Evolutionary conservation across 1,284 basidiomycete genomes (phyloP).

Genomic region (Moesziomyces sp.): DNA sequence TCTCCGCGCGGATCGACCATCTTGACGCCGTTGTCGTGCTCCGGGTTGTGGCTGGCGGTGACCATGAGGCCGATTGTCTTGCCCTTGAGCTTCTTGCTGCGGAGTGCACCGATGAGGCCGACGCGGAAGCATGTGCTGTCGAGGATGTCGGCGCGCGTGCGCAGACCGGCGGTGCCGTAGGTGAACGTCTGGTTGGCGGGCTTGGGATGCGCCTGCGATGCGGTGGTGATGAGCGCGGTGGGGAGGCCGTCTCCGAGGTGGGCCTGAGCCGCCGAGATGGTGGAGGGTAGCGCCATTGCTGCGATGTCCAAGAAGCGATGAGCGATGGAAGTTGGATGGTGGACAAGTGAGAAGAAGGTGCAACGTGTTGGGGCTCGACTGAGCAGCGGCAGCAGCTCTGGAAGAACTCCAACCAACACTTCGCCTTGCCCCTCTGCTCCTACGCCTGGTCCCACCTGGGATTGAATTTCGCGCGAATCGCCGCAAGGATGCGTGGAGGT

Average conservation of each 20-base stretch:
- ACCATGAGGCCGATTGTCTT: conserved; percentile 97
- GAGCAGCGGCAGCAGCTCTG: too few relatives aligned
- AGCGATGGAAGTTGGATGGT: neutral
- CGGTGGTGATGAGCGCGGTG: conserved; percentile 46
- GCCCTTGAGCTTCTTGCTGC: conserved; percentile 89
- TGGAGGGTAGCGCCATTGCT: conserved; percentile 46
- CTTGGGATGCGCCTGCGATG: conserved; percentile 69
- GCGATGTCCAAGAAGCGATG: neutral
- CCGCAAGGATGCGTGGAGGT: conserved; percentile 20
- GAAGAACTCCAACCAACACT: too few relatives aligned
- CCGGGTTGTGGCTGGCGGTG: conserved; percentile 98
- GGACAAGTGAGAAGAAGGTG: neutral
- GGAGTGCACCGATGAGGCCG: conserved; percentile 86
- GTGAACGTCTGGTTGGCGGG: conserved; percentile 73
- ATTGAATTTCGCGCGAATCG: conserved; percentile 1
- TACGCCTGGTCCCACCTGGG: neutral
- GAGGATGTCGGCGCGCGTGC: conserved; percentile 85
- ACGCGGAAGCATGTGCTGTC: conserved; percentile 93
- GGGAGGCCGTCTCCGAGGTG: conserved; percentile 50
- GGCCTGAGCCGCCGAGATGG: conserved; percentile 47
- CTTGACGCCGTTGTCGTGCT: conserved; percentile 97
- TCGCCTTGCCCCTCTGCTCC: too few relatives aligned
- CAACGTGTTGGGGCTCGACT: neutral
- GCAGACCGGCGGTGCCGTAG: conserved; percentile 95
- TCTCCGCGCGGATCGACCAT: conserved; percentile 97